These are phyloP conservation scores for Saccharomycopsis javanensis DNA, from an alignment of 805 yeast genomes.

Conservation along the genomic window DNA sequence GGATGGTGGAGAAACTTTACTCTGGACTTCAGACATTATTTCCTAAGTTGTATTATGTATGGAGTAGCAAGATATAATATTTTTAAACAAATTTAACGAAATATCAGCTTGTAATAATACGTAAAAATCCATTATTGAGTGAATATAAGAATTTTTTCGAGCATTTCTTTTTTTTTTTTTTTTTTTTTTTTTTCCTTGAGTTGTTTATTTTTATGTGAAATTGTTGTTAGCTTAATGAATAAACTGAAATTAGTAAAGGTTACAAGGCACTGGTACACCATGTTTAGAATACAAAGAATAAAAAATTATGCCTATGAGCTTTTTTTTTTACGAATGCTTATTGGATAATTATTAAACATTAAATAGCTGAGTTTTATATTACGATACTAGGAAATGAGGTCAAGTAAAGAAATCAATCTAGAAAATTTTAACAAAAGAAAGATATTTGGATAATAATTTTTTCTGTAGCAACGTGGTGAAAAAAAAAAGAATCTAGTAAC, in stretches of 20 bases:
- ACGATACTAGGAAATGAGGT: neutral
- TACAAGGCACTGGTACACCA: no score
- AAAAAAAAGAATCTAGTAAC: slow-evolving; percentile 43
- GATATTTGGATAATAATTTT: no score
- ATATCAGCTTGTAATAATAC: neutral
- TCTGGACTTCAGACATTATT: slow-evolving; percentile 15
- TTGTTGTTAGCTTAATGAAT: neutral
- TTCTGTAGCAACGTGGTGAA: no score
- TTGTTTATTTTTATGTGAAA: neutral
- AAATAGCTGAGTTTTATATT: no score
- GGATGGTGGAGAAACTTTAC: slow-evolving; percentile 18
- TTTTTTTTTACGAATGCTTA: neutral
- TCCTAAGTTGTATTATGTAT: neutral
- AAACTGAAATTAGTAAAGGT: neutral
- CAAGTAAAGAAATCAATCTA: neutral
- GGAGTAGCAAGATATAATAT: neutral
- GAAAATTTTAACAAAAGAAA: neutral
- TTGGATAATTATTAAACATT: neutral
- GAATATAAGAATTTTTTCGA: neutral
- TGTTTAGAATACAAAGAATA: no score
- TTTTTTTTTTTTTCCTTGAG: neutral
- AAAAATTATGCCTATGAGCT: neutral
- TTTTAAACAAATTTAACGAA: neutral
- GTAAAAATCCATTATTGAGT: neutral
- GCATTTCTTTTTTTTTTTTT: neutral